Evolutionary conservation across 108 stramenopile species (phyloP).

Genomic region (Stephanodiscus minutulus): DNA sequence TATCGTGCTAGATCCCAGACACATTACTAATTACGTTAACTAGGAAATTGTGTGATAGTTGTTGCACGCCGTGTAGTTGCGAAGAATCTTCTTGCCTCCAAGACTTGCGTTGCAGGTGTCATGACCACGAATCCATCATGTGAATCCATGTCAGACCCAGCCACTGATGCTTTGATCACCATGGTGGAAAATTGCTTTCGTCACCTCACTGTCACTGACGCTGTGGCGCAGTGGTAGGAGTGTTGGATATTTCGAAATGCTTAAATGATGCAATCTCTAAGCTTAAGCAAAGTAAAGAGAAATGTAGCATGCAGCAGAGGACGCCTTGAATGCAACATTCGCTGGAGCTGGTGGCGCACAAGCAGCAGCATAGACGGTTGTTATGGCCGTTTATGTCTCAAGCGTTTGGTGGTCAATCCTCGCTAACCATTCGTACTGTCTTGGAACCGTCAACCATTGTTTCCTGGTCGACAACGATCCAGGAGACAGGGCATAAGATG

Average conservation of each 20-base stretch:
- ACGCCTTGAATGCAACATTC: slow-evolving; percentile 59
- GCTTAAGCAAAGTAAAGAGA: slow-evolving; percentile 73
- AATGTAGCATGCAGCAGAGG: slow-evolving; percentile 57
- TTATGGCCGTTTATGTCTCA: slow-evolving; percentile 71
- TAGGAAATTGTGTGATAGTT: no score
- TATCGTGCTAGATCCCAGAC: no score
- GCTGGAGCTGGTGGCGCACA: slow-evolving; percentile 66
- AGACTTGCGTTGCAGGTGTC: slow-evolving; percentile 61
- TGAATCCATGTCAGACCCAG: slow-evolving; percentile 77
- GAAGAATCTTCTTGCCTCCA: slow-evolving; percentile 60
- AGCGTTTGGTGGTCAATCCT: slow-evolving; percentile 67
- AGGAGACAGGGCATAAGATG: slow-evolving; percentile 82
- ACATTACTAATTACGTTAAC: no score
- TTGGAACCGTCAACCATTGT: slow-evolving; percentile 76
- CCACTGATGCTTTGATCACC: slow-evolving; percentile 86
- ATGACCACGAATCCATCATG: slow-evolving; percentile 91
- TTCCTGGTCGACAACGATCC: slow-evolving; percentile 59
- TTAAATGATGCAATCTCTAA: slow-evolving; percentile 93
- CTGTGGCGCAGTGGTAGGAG: slow-evolving; percentile 77
- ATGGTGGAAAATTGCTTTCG: slow-evolving; percentile 95
- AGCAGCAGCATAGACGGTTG: slow-evolving; percentile 65
- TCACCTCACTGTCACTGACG: slow-evolving; percentile 91
- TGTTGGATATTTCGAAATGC: slow-evolving; percentile 94
- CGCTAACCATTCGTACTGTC: slow-evolving; percentile 74
- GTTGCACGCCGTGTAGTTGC: slow-evolving; percentile 78